Conservation (phyloP, 306 rosid genomes). For the Cicer cuneatum region DNA sequence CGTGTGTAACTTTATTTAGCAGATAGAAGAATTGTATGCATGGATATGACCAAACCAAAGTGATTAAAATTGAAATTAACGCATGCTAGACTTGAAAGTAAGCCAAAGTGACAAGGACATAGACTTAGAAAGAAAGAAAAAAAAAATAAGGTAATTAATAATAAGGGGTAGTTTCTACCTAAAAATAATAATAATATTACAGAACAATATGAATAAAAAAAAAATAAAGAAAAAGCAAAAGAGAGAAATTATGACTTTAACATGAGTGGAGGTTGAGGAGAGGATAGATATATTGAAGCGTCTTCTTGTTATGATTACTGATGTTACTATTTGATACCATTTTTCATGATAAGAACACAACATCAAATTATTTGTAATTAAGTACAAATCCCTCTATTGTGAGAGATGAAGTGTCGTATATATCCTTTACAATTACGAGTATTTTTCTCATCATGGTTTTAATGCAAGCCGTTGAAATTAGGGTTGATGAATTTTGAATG, state of each 20-base stretch:
- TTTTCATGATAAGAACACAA: slow-evolving; percentile 44
- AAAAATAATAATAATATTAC: not conserved
- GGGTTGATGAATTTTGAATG: too few species aligned
- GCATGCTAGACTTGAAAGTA: slow-evolving; percentile 39
- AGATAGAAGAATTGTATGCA: not conserved
- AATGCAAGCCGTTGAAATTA: too few species aligned
- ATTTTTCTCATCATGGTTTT: too few species aligned
- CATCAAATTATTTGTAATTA: too few species aligned
- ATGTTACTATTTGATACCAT: slow-evolving; percentile 44
- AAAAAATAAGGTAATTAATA: not conserved
- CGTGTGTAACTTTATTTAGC: slow-evolving; percentile 27
- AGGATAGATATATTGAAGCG: slow-evolving; percentile 43
- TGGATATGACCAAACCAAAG: slow-evolving; percentile 32
- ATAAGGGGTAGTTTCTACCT: slow-evolving; percentile 33
- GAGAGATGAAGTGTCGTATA: too few species aligned
- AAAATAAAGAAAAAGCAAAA: not conserved
- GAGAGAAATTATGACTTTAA: slow-evolving; percentile 28
- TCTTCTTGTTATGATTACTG: slow-evolving; percentile 52
- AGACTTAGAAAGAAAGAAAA: too few species aligned
- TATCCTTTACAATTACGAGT: too few species aligned
- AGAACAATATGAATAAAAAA: not conserved
- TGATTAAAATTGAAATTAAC: slow-evolving; percentile 27
- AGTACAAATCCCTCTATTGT: too few species aligned
- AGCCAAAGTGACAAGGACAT: slow-evolving; percentile 39
- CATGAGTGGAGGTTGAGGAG: slow-evolving; percentile 40